phyloP scores from a whole-genome alignment of 2,329 filamentous ascomycete genomes.

The Fusarium sp. region DNA sequence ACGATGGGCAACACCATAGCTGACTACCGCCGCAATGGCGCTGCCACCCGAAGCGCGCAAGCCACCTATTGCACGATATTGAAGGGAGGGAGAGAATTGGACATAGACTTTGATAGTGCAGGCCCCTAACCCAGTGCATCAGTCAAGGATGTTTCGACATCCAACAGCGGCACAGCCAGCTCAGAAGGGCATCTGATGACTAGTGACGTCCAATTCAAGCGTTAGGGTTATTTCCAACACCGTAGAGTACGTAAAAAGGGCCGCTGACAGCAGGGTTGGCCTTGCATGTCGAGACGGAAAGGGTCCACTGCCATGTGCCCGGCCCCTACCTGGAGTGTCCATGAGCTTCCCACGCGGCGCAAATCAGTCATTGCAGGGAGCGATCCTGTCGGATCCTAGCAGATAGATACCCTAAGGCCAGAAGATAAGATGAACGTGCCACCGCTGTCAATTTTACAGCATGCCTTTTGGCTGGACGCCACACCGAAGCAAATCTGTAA shows the following conservation, averaged over 20 bases:
- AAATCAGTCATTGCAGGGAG: slow-evolving; percentile 31
- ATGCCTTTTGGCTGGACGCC: slow-evolving; percentile 18
- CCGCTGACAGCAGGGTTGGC: slow-evolving; percentile 38
- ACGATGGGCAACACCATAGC: slow-evolving; percentile 37
- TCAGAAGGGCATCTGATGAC: slow-evolving; percentile 27
- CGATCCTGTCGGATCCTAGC: slow-evolving; percentile 22
- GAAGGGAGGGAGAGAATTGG: slow-evolving; percentile 23
- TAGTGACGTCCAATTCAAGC: slow-evolving; percentile 15
- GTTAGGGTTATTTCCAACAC: slow-evolving; percentile 18
- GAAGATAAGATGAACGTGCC: slow-evolving; percentile 28
- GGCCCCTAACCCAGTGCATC: slow-evolving; percentile 26
- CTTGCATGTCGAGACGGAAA: slow-evolving; percentile 36
- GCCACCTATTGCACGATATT: slow-evolving; percentile 35
- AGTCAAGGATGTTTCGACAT: slow-evolving; percentile 32
- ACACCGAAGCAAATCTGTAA: slow-evolving; percentile 15
- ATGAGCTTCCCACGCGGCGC: slow-evolving; percentile 34
- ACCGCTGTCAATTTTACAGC: slow-evolving; percentile 18
- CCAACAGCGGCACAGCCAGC: slow-evolving; percentile 26
- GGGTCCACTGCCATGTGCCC: slow-evolving; percentile 46
- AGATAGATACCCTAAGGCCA: slow-evolving; percentile 12
- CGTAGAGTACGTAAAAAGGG: slow-evolving; percentile 22
- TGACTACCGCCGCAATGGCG: slow-evolving; percentile 24
- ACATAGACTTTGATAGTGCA: slow-evolving; percentile 21
- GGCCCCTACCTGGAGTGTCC: slow-evolving; percentile 35
- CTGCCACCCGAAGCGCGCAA: slow-evolving; percentile 28